Base-by-base conservation (phyloP, 169 alveolate species). In the Plasmodium gaboni region DNA sequence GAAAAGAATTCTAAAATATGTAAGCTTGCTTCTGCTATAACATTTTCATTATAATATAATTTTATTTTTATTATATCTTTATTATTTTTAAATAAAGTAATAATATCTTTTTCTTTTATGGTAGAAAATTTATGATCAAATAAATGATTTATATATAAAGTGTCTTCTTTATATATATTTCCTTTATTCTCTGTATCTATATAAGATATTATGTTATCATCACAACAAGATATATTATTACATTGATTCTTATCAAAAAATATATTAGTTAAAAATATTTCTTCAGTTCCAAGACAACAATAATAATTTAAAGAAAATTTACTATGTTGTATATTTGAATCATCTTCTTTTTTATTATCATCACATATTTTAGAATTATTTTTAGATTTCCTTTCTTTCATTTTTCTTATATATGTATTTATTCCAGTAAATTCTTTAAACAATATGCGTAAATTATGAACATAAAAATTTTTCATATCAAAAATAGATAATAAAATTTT, bases 1-100 rank as follows among this genome's bases (percentile, higher is more conserved):
- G 91, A 83, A 44, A 83, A 69, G n/a, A 83, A 55, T 50, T 83
- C 91, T 55, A 83, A n/a, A 38, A 83, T 70, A 61, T 83, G 91
- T 26, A 83, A 57, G 17, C 46, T 55, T 13, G 91, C 71, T 57
- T 83, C 91, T 12, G 91, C 83, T 55, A 83, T 69, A 26, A 13
- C 28, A n/a, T 51, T 83, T 5, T 61, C 48, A 19, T 69, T 72
- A 59, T 38, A 48, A 15, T 48, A 50, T 22, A 83, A 44, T 19
- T 53, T 57, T 38, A 83, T 55, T 3, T 83, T 83, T 60, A 83
- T 42, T 7, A 83, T 69, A 38, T 83, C 50, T 13, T 83, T 68
- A 38, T 83, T 83, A 13, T 83, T 59, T 57, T 83, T 85, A 61
- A 83, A 83, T 7, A 83, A 55, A 22, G 50, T n/a, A n/a, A 83